These are phyloP conservation scores for Rhipidocladum racemiflorum DNA, from an alignment of 176 grass and related monocot species.

Conservation along the genomic window DNA sequence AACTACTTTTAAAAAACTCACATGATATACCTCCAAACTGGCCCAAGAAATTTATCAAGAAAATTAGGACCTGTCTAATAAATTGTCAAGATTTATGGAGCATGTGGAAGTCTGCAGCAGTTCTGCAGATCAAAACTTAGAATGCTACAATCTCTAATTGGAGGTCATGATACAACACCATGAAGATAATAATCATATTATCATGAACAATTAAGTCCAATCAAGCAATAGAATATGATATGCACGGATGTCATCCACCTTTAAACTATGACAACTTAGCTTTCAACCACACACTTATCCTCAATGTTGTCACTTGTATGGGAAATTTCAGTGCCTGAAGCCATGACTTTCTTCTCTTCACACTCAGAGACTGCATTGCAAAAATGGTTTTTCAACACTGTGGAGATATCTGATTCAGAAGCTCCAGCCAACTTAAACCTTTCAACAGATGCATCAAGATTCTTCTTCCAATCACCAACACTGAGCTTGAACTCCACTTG, in stretches of 20 bases:
- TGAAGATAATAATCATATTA: constrained; percentile 21
- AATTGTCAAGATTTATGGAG: constrained; percentile 26
- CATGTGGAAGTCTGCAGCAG: background rate
- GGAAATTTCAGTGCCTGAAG: constrained; percentile 27
- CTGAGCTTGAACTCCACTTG: constrained; percentile 93
- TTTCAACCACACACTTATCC: constrained; percentile 66
- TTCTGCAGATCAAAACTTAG: constrained; percentile 21
- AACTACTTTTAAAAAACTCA: background rate
- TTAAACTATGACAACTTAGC: constrained; percentile 39
- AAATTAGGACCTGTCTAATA: background rate
- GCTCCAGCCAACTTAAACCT: constrained; percentile 90
- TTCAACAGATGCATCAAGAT: constrained; percentile 80
- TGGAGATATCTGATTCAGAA: constrained; percentile 87
- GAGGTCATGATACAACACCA: constrained; percentile 14
- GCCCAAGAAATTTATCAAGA: constrained; percentile 9
- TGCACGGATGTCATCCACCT: constrained; percentile 25
- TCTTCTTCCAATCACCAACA: constrained; percentile 76
- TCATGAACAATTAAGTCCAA: constrained; percentile 16
- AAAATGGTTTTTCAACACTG: constrained; percentile 83
- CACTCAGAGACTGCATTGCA: constrained; percentile 59
- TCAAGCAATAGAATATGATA: constrained; percentile 27
- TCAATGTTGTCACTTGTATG: constrained; percentile 46
- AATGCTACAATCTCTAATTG: constrained; percentile 24
- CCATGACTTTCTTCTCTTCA: constrained; percentile 56
- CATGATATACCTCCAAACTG: constrained; percentile 15